Conservation (phyloP, 371 early-diverging fungal genomes). For the Nematocida sp. region DNA sequence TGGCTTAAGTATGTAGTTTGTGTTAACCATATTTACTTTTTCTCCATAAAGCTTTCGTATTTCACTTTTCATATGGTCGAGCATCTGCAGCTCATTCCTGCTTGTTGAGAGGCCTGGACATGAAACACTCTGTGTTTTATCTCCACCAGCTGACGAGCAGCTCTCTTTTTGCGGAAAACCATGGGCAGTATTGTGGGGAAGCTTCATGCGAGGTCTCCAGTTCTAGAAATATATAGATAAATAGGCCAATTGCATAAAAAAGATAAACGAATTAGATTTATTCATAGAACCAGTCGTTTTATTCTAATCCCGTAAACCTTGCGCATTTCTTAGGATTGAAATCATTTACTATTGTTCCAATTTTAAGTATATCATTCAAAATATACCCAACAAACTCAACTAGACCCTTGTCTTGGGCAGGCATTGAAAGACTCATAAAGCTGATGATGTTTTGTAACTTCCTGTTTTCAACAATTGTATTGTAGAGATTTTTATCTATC, state of each 20-base stretch:
- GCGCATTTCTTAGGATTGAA: no score
- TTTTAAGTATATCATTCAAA: no score
- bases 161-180: background rate
- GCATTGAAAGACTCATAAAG: no score
- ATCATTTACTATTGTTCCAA: no score
- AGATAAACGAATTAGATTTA: conserved; percentile 30
- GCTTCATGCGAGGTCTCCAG: background rate
- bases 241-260: conserved; percentile 15
- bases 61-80: conserved; percentile 51
- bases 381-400: no score
- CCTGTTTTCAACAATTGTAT: no score
- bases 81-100: background rate
- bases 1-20: conserved; percentile 51
- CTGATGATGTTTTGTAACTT: no score
- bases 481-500: no score
- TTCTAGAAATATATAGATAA: background rate
- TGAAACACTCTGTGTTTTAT: background rate
- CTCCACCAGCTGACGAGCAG: background rate
- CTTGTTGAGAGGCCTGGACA: background rate
- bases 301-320: no score
- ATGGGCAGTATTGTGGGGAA: background rate
- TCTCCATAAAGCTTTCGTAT: conserved; percentile 49
- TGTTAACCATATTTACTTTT: conserved; percentile 55
- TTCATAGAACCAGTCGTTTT: no score
- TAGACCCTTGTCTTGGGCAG: no score